phyloP scores from a whole-genome alignment of 805 yeast genomes.

The Saccharomyces mikatae region DNA sequence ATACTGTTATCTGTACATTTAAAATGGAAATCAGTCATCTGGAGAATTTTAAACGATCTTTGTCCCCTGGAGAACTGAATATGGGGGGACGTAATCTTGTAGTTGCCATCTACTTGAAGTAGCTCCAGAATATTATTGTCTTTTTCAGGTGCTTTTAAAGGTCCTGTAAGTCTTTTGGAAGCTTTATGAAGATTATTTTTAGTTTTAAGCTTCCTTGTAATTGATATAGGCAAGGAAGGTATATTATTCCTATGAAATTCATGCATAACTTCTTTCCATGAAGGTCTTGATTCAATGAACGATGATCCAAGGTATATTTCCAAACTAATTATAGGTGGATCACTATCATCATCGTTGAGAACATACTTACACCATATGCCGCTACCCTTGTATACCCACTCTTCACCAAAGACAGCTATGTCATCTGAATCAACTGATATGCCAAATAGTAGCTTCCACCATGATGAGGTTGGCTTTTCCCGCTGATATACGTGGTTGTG shows the following conservation, averaged over 20 bases:
- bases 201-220: slow-evolving; percentile 6
- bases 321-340: slow-evolving; percentile 36
- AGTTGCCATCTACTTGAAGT: background rate
- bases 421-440: background rate
- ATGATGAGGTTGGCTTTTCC: background rate
- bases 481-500: slow-evolving; percentile 19
- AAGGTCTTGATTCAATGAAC: slow-evolving; percentile 51
- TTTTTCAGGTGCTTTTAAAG: background rate
- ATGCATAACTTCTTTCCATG: slow-evolving; percentile 38
- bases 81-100: background rate
- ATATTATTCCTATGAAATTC: slow-evolving; percentile 3
- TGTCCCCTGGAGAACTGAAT: background rate
- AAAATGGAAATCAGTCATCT: slow-evolving; percentile 60
- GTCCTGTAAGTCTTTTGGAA: slow-evolving; percentile 2
- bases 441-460: background rate
- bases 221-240: slow-evolving; percentile 6
- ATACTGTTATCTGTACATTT: slow-evolving; percentile 48
- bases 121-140: background rate
- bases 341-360: slow-evolving; percentile 25
- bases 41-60: slow-evolving; percentile 45
- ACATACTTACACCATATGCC: slow-evolving; percentile 52
- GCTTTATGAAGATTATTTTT: background rate
- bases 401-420: slow-evolving; percentile 8
- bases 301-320: slow-evolving; percentile 48
- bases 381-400: slow-evolving; percentile 39